phyloP scores from a whole-genome alignment of 495 filamentous ascomycete genomes.

The Penicillium bialowiezense region DNA sequence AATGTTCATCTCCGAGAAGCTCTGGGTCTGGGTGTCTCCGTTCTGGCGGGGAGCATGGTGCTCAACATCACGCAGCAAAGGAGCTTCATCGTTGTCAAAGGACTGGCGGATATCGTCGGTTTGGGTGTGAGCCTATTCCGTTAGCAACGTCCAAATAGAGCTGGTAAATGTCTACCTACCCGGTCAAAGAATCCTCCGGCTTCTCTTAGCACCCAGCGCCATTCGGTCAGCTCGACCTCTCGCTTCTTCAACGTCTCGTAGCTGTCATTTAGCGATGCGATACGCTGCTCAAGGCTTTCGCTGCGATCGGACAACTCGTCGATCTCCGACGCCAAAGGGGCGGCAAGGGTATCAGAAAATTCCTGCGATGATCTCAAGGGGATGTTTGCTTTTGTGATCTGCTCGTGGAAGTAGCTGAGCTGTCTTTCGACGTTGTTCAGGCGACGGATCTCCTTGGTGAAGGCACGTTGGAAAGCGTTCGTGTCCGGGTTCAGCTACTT shows the following conservation, averaged over 20 bases:
- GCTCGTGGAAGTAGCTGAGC: slow-evolving; percentile 87
- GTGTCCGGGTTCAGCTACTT: slow-evolving; percentile 83
- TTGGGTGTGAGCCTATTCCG: slow-evolving; percentile 72
- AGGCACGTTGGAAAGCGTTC: slow-evolving; percentile 93
- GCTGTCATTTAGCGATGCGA: slow-evolving; percentile 89
- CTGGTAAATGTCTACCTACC: slow-evolving; percentile 28
- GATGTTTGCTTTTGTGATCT: slow-evolving; percentile 91
- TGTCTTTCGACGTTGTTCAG: slow-evolving; percentile 98
- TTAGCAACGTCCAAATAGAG: slow-evolving; percentile 21
- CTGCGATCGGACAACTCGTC: slow-evolving; percentile 90
- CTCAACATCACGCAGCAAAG: slow-evolving; percentile 81
- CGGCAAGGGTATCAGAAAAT: slow-evolving; percentile 77
- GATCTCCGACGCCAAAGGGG: slow-evolving; percentile 88
- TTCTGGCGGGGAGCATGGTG: slow-evolving; percentile 62
- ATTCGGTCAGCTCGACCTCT: slow-evolving; percentile 94
- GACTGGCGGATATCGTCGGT: slow-evolving; percentile 95
- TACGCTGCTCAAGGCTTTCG: slow-evolving; percentile 86
- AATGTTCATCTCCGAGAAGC: slow-evolving; percentile 95
- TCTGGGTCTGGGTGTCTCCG: slow-evolving; percentile 69
- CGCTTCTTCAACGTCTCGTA: slow-evolving; percentile 97
- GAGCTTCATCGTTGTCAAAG: slow-evolving; percentile 81
- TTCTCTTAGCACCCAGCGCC: slow-evolving; percentile 95
- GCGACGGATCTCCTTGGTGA: slow-evolving; percentile 93
- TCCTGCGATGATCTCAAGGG: slow-evolving; percentile 80
- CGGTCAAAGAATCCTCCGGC: slow-evolving; percentile 96